Percentiles rank a stretch among this genome's conserved stretches.
phyloP scores from a whole-genome alignment of 192 early-diverging fungal genomes.

The Coemansia sp. region DNA sequence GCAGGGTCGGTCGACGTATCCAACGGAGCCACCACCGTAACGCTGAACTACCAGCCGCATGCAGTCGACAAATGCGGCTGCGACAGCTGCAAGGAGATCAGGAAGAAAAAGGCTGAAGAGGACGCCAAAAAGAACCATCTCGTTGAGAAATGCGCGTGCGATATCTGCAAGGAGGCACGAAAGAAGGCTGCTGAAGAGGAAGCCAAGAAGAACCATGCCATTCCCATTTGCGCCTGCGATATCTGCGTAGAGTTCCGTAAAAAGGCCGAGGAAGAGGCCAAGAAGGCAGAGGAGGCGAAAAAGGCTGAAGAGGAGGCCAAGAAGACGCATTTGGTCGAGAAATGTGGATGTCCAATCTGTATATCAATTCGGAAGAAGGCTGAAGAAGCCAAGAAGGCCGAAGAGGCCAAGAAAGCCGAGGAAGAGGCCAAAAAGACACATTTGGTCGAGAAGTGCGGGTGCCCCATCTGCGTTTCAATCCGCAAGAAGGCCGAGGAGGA shows the following conservation, averaged over 20 bases:
- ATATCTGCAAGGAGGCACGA: conserved; percentile 1
- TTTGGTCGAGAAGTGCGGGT: conserved; percentile 1
- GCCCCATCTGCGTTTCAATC: neutral
- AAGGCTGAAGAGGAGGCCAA: conserved; percentile 17
- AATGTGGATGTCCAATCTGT: conserved; percentile 28
- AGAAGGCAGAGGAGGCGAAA: conserved; percentile 13
- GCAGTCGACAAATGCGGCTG: conserved; percentile 25
- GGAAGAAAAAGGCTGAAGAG: conserved; percentile 23
- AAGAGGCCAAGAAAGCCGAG: neutral
- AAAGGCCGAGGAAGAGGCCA: conserved; percentile 5
- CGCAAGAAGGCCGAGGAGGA: conserved; percentile 3
- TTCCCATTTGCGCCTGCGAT: conserved; percentile 1
- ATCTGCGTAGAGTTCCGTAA: conserved; percentile 3
- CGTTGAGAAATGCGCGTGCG: conserved; percentile 7
- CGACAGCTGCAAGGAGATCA: conserved; percentile 23
- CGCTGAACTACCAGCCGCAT: conserved; percentile 35
- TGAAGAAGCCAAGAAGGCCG: conserved; percentile 26
- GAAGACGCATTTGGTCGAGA: conserved; percentile 21
- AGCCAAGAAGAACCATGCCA: conserved; percentile 5
- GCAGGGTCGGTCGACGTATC: conserved; percentile 27
- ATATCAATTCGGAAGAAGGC: conserved; percentile 6
- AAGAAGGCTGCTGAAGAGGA: conserved; percentile 6
- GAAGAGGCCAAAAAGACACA: neutral
- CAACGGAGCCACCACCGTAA: conserved; percentile 20
- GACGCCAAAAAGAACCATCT: neutral